A percentile compares a stretch with the other conserved stretches of the same genome.
Conservation (phyloP, 768 basidiomycete genomes). For the Neoboletus magnificus region DNA sequence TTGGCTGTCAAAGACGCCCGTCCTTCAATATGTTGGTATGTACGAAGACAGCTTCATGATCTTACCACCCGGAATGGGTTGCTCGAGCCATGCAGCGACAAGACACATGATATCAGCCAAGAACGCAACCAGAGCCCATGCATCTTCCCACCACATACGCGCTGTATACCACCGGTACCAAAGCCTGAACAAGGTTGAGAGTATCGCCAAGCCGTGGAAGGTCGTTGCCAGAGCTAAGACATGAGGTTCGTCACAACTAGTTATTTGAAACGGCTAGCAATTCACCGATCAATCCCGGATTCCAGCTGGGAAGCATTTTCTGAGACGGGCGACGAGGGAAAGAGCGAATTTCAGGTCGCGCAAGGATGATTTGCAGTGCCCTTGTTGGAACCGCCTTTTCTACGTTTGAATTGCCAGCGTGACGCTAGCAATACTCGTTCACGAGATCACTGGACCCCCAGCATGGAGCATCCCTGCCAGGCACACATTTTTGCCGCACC, state of each 20-base stretch:
- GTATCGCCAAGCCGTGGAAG: constrained; percentile 1
- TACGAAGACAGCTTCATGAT: not conserved
- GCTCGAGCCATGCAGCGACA: not conserved
- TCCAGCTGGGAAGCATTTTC: not conserved
- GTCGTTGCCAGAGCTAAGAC: not conserved
- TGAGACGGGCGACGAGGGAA: not conserved
- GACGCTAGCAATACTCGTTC: not conserved
- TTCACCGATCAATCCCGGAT: not conserved
- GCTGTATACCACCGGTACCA: not conserved
- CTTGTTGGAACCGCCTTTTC: not conserved
- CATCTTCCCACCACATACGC: not conserved
- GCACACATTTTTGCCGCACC: no score
- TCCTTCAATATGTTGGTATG: not conserved
- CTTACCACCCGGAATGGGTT: not conserved
- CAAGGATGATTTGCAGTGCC: not conserved
- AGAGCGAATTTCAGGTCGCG: not conserved
- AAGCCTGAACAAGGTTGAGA: constrained; percentile 1
- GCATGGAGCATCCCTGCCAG: not conserved
- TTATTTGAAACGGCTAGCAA: not conserved
- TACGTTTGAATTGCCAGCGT: not conserved
- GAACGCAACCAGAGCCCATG: not conserved
- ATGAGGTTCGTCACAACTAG: not conserved
- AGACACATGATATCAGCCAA: not conserved
- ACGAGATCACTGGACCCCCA: not conserved
- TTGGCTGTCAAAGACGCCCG: not conserved